Conservation (phyloP, 2,329 filamentous ascomycete species). For the Diplodia seriata region DNA sequence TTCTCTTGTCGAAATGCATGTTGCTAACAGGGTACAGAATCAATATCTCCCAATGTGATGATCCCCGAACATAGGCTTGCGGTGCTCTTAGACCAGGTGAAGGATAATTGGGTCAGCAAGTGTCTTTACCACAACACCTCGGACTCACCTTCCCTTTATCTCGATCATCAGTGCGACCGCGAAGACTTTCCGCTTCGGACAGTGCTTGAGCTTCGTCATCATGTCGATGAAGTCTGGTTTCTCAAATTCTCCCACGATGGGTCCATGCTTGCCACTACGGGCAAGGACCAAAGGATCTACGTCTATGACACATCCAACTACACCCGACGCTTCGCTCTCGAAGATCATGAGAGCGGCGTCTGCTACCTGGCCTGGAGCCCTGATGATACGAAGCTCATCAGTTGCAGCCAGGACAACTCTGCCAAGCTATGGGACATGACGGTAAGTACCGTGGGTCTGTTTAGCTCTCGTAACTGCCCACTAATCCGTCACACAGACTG, state of each 20-base stretch:
- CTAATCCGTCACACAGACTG: constrained; percentile 37
- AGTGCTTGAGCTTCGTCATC: constrained; percentile 72
- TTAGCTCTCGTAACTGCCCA: not conserved
- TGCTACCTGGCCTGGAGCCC: constrained; percentile 90
- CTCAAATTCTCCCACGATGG: constrained; percentile 90
- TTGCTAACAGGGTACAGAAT: constrained; percentile 61
- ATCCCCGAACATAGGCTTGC: constrained; percentile 90
- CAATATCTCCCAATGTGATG: constrained; percentile 95
- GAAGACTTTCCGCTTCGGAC: constrained; percentile 78
- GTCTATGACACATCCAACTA: constrained; percentile 83
- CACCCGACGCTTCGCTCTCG: constrained; percentile 66
- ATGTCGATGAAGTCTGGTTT: constrained; percentile 88
- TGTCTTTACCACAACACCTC: constrained; percentile 90
- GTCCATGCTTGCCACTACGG: constrained; percentile 79
- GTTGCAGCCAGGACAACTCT: constrained; percentile 74
- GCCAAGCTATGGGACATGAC: constrained; percentile 75
- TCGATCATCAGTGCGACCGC: constrained; percentile 83
- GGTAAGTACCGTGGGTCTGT: constrained; percentile 36
- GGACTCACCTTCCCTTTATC: constrained; percentile 81
- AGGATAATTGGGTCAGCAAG: constrained; percentile 78
- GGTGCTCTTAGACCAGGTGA: constrained; percentile 80
- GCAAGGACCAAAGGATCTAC: constrained; percentile 74
- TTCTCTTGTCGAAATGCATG: not conserved
- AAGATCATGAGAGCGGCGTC: constrained; percentile 75
- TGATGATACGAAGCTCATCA: constrained; percentile 84